Base-by-base conservation (phyloP, 179 eudicot genomes). In the Corrigiola litoralis region DNA sequence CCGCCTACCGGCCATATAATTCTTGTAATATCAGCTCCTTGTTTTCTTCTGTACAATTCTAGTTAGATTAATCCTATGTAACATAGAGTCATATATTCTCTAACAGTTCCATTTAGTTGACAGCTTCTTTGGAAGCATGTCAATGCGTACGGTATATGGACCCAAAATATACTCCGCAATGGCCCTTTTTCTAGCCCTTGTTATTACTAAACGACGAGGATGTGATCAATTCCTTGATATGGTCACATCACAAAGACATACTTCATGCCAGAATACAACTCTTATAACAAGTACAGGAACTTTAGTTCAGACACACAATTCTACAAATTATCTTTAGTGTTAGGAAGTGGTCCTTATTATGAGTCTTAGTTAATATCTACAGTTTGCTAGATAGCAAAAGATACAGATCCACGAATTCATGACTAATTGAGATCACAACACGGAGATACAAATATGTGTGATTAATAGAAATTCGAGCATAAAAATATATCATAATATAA, bases 181-280 rank as follows among this genome's bases (percentile, higher is more conserved):
- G 36, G 47, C 29, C 17, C 38, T 45, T 58, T 38, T 58, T 58
- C 20, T 61, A 17, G 34, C 10, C 29, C n/a, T 8, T 27, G 18
- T 42, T 21, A 62, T 62, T 47, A 51, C 66, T 29, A 62, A 62
- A 62, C 66, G 66, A 46, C 55, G 66, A 33, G 18, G 14, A 32
- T 47, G 28, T 62, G 55, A 62, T 47, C 56, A 47, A 31, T 1
- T 14, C 42, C 11, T 47, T 62, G 42, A 47, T 47, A 17, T 62
- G 56, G 31, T 62, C 66, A 46, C 66, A 59, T 59, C 64, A 59
- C 50, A 25, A n/a, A n/a, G n/a, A n/a, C n/a, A n/a, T n/a, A n/a
- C n/a, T n/a, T n/a, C n/a, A n/a, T n/a, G n/a, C n/a, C n/a, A n/a
- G n/a, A n/a, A n/a, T n/a, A n/a, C n/a, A n/a, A n/a, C n/a, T n/a